These are phyloP conservation scores for Limtongia smithiae DNA, from an alignment of 805 yeast species.

Conservation along the genomic window DNA sequence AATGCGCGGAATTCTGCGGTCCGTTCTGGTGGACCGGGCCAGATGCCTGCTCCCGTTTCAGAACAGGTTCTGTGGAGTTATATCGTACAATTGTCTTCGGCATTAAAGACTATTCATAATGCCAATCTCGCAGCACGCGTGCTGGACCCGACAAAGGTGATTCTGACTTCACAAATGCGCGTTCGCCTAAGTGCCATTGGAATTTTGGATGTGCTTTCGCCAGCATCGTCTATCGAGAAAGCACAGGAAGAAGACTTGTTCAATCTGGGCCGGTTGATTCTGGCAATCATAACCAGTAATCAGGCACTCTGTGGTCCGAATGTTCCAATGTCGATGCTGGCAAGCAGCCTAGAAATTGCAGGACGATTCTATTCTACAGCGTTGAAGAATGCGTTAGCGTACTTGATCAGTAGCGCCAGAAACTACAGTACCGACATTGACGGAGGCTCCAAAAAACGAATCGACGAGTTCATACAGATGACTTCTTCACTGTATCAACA, in stretches of 20 bases:
- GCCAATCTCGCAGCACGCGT: slow-evolving; percentile 61
- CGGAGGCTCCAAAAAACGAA: slow-evolving; percentile 8
- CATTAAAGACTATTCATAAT: slow-evolving; percentile 62
- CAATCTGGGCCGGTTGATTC: slow-evolving; percentile 57
- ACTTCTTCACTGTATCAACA: slow-evolving; percentile 32
- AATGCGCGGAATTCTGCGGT: slow-evolving; percentile 36
- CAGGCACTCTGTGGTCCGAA: slow-evolving; percentile 5
- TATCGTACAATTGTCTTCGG: slow-evolving; percentile 68
- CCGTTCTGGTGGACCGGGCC: slow-evolving; percentile 39
- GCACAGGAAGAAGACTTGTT: slow-evolving; percentile 55
- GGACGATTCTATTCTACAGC: slow-evolving; percentile 17
- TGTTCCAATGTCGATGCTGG: slow-evolving; percentile 5
- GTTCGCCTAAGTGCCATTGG: slow-evolving; percentile 71
- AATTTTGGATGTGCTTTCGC: slow-evolving; percentile 56
- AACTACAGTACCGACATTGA: not conserved
- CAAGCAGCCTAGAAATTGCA: slow-evolving; percentile 14
- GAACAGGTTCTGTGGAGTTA: slow-evolving; percentile 73
- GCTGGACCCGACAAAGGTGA: slow-evolving; percentile 62
- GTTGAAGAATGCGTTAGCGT: slow-evolving; percentile 15
- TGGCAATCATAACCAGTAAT: slow-evolving; percentile 46
- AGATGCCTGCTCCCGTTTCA: slow-evolving; percentile 43
- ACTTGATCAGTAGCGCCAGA: slow-evolving; percentile 10
- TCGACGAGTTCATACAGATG: slow-evolving; percentile 30
- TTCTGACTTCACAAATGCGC: slow-evolving; percentile 68
- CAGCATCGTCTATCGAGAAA: slow-evolving; percentile 29